Conservation (phyloP, 2,329 filamentous ascomycete species). For the Ophiostoma triangulosporum region DNA sequence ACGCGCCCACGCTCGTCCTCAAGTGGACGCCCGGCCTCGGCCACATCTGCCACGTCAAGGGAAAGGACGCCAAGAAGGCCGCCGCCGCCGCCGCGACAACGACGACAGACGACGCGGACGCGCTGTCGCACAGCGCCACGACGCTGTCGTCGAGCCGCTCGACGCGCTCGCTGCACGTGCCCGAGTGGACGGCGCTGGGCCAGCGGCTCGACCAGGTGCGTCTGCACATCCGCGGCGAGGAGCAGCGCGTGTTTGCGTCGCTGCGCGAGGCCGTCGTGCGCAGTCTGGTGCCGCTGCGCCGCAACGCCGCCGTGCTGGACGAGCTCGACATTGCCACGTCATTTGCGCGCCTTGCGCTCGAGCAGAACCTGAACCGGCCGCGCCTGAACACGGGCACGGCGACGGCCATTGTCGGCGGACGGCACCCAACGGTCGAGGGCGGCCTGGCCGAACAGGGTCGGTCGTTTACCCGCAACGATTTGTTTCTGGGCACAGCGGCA, state of each 20-base stretch:
- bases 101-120: not conserved
- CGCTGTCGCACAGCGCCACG: constrained; percentile 26
- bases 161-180: constrained; percentile 71
- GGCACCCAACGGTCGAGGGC: constrained; percentile 84
- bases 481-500: constrained; percentile 31
- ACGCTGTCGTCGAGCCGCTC: constrained; percentile 67
- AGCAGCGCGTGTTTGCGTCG: constrained; percentile 62
- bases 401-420: constrained; percentile 70
- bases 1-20: constrained; percentile 54
- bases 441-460: constrained; percentile 59
- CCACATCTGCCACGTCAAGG: constrained; percentile 82
- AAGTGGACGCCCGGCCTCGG: constrained; percentile 80
- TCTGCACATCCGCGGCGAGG: constrained; percentile 67
- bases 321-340: constrained; percentile 84
- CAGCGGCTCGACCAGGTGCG: constrained; percentile 65
- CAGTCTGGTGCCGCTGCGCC: constrained; percentile 73
- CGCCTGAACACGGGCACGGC: constrained; percentile 48
- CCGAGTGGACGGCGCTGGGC: constrained; percentile 75
- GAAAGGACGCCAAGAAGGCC: constrained; percentile 43
- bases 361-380: constrained; percentile 63
- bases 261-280: constrained; percentile 65
- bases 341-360: constrained; percentile 65
- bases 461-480: constrained; percentile 54
- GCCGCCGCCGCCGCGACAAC: constrained; percentile 12
- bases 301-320: constrained; percentile 82